phyloP scores from a whole-genome alignment of 768 basidiomycete species.

The Rubroboletus satanas region DNA sequence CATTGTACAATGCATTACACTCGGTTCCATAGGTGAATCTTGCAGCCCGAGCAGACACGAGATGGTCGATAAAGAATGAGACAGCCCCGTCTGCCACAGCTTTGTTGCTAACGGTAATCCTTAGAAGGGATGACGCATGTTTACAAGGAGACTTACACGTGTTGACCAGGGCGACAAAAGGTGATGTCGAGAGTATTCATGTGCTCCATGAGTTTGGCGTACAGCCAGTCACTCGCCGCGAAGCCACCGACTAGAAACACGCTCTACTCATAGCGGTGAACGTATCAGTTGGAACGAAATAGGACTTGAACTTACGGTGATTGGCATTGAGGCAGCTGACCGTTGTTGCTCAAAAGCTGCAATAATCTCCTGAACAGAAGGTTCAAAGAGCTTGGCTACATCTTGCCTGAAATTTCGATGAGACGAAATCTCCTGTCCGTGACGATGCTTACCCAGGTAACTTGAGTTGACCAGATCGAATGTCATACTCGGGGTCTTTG shows the following conservation, averaged over 20 bases:
- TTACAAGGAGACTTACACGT: slow-evolving; percentile 7
- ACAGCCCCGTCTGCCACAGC: slow-evolving; percentile 16
- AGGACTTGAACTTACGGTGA: background rate
- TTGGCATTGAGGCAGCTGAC: slow-evolving; percentile 4
- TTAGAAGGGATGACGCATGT: background rate
- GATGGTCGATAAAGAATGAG: slow-evolving; percentile 9
- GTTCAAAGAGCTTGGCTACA: slow-evolving; percentile 12
- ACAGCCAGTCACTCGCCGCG: slow-evolving; percentile 12
- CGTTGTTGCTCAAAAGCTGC: slow-evolving; percentile 14
- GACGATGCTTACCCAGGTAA: slow-evolving; percentile 33
- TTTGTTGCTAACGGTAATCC: slow-evolving; percentile 3
- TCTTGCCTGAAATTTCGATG: slow-evolving; percentile 16
- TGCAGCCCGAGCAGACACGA: slow-evolving; percentile 9
- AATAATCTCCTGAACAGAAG: slow-evolving; percentile 12
- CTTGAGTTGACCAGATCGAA: slow-evolving; percentile 36
- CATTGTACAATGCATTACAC: slow-evolving; percentile 11
- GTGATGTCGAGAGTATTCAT: slow-evolving; percentile 5
- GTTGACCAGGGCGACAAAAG: slow-evolving; percentile 11
- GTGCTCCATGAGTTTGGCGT: slow-evolving; percentile 11
- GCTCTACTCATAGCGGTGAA: background rate
- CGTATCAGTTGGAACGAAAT: too few species aligned
- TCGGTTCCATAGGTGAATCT: slow-evolving; percentile 14
- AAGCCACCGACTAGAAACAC: slow-evolving; percentile 15
- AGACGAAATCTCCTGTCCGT: slow-evolving; percentile 33
- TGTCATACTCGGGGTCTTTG: slow-evolving; percentile 33